phyloP scores from a whole-genome alignment of 805 yeast species.

The Wickerhamomyces bovis region DNA sequence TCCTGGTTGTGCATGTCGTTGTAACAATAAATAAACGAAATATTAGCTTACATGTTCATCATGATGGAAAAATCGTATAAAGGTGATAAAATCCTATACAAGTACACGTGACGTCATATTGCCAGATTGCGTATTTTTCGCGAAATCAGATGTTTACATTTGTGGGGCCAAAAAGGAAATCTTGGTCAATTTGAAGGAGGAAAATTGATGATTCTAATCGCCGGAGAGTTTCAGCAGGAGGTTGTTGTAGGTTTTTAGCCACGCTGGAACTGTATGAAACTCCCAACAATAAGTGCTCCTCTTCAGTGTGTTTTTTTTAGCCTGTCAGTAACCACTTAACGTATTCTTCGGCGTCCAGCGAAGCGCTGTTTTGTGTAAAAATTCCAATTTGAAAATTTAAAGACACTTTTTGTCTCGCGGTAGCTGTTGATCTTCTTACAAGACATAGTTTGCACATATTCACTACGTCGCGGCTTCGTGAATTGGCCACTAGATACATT shows the following conservation, averaged over 20 bases:
- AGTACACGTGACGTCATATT: not conserved
- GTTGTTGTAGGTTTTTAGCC: too few species aligned
- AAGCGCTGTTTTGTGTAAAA: not conserved
- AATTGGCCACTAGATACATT: not conserved
- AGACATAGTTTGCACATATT: not conserved
- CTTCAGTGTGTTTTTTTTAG: too few species aligned
- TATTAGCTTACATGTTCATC: too few species aligned
- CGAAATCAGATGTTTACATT: not conserved
- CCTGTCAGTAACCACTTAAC: too few species aligned
- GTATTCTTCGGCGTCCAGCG: not conserved
- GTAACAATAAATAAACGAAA: conserved; percentile 46
- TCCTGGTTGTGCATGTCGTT: conserved; percentile 83
- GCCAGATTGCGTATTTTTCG: not conserved
- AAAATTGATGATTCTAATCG: too few species aligned
- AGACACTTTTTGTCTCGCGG: not conserved
- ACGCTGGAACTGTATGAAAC: too few species aligned
- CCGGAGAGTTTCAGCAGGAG: too few species aligned
- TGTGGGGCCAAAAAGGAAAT: not conserved
- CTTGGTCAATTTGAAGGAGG: too few species aligned
- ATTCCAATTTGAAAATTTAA: not conserved
- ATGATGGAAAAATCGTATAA: too few species aligned
- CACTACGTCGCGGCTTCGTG: not conserved
- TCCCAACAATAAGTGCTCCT: too few species aligned
- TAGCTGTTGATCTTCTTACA: not conserved
- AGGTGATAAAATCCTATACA: too few species aligned